phyloP scores from a whole-genome alignment of 2,329 filamentous ascomycete species.

The Didymella pinodella region DNA sequence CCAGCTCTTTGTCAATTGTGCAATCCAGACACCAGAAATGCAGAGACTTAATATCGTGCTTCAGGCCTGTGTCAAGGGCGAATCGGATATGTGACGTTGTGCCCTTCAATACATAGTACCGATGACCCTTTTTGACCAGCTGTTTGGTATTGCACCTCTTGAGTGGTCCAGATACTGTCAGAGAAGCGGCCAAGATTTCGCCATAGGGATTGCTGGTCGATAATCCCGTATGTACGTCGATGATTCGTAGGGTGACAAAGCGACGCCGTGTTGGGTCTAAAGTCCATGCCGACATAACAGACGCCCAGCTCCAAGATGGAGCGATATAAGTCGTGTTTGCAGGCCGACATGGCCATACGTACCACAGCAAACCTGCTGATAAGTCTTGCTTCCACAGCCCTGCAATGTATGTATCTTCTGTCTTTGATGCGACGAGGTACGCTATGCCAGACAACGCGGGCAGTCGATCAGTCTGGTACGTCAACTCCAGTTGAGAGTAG shows the following conservation, averaged over 20 bases:
- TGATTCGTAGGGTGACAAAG: conserved; percentile 1
- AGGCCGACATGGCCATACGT: conserved; percentile 2
- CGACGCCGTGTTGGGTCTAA: conserved; percentile 3
- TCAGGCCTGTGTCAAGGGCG: conserved; percentile 6
- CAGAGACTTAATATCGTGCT: not conserved
- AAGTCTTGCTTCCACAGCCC: conserved; percentile 19
- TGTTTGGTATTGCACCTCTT: conserved; percentile 3
- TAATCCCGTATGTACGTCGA: not conserved
- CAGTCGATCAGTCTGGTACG: conserved; percentile 14
- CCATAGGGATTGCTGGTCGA: conserved; percentile 17
- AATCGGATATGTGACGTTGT: not conserved
- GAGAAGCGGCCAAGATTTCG: conserved; percentile 9
- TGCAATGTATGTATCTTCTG: conserved; percentile 17
- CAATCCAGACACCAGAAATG: conserved; percentile 16
- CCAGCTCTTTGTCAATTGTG: conserved; percentile 6
- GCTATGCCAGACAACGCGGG: conserved; percentile 19
- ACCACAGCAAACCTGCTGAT: conserved; percentile 18
- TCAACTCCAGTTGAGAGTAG: conserved; percentile 16
- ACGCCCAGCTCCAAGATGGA: conserved; percentile 20
- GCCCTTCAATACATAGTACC: conserved; percentile 3
- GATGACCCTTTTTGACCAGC: conserved; percentile 10
- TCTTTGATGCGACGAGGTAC: conserved; percentile 10
- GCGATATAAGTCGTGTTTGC: not conserved
- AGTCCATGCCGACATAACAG: not conserved
- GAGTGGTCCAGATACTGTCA: conserved; percentile 12